Conservation (phyloP, 768 basidiomycete species). For the Lactarius sanguifluus region DNA sequence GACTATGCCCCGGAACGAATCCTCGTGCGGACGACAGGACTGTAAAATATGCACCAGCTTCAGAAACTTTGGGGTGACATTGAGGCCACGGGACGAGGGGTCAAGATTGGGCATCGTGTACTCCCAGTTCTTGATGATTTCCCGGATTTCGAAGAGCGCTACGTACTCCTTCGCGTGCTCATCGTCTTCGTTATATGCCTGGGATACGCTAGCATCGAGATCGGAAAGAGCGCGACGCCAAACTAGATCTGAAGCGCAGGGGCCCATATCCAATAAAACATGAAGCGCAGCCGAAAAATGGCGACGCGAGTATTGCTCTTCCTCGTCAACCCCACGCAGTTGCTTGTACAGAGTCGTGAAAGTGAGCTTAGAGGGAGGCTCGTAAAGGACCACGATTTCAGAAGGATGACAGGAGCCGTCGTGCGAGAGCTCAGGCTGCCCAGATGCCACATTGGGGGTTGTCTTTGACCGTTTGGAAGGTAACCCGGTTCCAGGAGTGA, state of each 20-base stretch:
- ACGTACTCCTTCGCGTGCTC: conserved; percentile 40
- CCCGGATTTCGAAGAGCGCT: conserved; percentile 32
- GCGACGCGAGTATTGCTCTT: conserved; percentile 40
- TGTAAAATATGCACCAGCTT: conserved; percentile 59
- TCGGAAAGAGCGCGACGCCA: conserved; percentile 58
- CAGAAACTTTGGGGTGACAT: conserved; percentile 67
- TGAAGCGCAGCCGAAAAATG: conserved; percentile 49
- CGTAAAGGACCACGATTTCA: conserved; percentile 58
- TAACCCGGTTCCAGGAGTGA: conserved; percentile 10
- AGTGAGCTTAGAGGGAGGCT: conserved; percentile 36
- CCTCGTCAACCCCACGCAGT: conserved; percentile 47
- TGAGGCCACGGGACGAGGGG: conserved; percentile 55
- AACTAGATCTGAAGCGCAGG: conserved; percentile 66
- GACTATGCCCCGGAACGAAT: conserved; percentile 63
- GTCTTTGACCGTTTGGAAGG: conserved; percentile 17
- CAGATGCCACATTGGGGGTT: background rate
- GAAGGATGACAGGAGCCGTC: conserved; percentile 34
- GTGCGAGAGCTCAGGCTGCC: conserved; percentile 9
- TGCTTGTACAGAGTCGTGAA: conserved; percentile 48
- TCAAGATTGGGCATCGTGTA: conserved; percentile 66
- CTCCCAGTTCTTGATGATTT: conserved; percentile 57
- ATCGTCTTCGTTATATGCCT: conserved; percentile 34
- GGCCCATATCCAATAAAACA: conserved; percentile 55
- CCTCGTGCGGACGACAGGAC: conserved; percentile 51
- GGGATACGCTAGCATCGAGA: conserved; percentile 34